phyloP scores from a whole-genome alignment of 805 yeast species.

The Metschnikowia aberdeeniae region DNA sequence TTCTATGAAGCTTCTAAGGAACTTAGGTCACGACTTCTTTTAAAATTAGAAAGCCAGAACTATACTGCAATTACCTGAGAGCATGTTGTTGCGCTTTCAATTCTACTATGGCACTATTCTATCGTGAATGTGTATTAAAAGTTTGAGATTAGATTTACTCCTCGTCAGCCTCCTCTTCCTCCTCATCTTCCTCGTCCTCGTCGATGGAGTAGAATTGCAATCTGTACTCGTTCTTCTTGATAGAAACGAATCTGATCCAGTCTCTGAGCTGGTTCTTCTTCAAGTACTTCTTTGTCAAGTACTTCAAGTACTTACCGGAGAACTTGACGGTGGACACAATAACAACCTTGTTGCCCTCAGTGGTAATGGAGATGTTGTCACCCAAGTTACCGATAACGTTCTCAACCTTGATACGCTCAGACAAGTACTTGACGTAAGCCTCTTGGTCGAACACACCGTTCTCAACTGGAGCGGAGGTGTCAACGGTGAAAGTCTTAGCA shows the following conservation, averaged over 20 bases:
- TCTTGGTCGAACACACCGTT: slow-evolving; percentile 97
- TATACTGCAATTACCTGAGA: too few species aligned
- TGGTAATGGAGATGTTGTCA: slow-evolving; percentile 83
- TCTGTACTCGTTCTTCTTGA: slow-evolving; percentile 92
- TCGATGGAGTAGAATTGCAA: slow-evolving; percentile 99
- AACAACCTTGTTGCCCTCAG: slow-evolving; percentile 83
- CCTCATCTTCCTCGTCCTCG: slow-evolving; percentile 51
- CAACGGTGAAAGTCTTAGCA: slow-evolving; percentile 89
- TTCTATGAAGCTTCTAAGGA: too few species aligned
- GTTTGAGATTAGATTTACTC: slow-evolving; percentile 1
- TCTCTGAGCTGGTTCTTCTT: slow-evolving; percentile 99
- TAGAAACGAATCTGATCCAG: slow-evolving; percentile 98
- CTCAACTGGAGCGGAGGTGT: slow-evolving; percentile 95
- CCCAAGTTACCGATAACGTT: slow-evolving; percentile 96
- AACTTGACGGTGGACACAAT: slow-evolving; percentile 90
- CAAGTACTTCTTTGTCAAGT: slow-evolving; percentile 99
- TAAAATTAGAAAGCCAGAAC: too few species aligned
- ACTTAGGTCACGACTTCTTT: too few species aligned
- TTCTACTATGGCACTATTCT: background rate
- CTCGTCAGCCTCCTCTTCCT: slow-evolving; percentile 42
- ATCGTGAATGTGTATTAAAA: slow-evolving; percentile 1
- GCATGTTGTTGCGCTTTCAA: background rate
- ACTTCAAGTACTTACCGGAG: slow-evolving; percentile 99
- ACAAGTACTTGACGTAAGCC: slow-evolving; percentile 95
- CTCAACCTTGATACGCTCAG: slow-evolving; percentile 99